Conservation (phyloP, 139 green algal species). For the Coelastrella sp. region DNA sequence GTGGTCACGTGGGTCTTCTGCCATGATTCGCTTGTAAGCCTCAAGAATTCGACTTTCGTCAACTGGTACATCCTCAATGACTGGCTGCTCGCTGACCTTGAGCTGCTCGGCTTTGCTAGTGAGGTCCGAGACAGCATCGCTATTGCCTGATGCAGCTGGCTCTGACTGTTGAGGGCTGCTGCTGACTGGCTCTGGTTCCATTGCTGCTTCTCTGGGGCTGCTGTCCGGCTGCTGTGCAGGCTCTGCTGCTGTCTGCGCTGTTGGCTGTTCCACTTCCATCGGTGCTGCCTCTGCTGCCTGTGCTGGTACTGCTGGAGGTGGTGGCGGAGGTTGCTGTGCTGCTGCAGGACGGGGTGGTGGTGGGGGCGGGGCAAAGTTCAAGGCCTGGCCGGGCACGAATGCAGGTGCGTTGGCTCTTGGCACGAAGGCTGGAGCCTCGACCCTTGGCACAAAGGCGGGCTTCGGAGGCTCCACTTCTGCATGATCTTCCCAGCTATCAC, state of each 20-base stretch:
- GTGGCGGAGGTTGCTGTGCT: conserved; percentile 11
- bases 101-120: conserved; percentile 47
- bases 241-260: conserved; percentile 20
- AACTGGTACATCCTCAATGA: conserved; percentile 39
- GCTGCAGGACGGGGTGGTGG: conserved; percentile 38
- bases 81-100: conserved; percentile 49
- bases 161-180: too few species aligned
- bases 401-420: conserved; percentile 74
- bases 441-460: conserved; percentile 29
- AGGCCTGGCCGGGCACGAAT: conserved; percentile 53
- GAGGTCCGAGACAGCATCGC: conserved; percentile 13
- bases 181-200: conserved; percentile 20
- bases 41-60: conserved; percentile 69
- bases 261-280: conserved; percentile 14
- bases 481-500: conserved; percentile 40
- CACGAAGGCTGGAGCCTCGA: conserved; percentile 68
- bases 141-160: too few species aligned
- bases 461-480: conserved; percentile 11
- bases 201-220: conserved; percentile 42
- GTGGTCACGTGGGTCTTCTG: conserved; percentile 82
- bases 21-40: conserved; percentile 67
- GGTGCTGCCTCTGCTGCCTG: too few species aligned
- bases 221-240: conserved; percentile 22
- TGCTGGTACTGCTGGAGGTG: conserved; percentile 25
- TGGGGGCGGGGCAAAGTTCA: conserved; percentile 36